Evolutionary conservation across 768 basidiomycete genomes (phyloP), one percentile per base, ranked within the genome.

Genomic region (Leccinum disarticulatum): DNA sequence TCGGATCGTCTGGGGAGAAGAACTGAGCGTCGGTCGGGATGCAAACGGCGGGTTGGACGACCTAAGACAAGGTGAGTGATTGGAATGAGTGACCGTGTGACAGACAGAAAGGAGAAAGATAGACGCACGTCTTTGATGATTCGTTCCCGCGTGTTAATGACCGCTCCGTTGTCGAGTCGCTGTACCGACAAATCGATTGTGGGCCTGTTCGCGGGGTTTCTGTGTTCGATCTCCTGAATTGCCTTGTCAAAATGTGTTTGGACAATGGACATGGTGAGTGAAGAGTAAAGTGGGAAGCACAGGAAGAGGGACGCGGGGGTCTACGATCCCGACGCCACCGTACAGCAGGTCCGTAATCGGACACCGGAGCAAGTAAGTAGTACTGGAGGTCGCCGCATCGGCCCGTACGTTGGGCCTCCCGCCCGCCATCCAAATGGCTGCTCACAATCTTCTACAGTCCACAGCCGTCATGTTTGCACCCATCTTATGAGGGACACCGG

Each of bases 1-100:
- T 76, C 19, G 78, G 79, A 66, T 87, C 87, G 49, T 78, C 74
- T 30, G 79, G 77, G 52, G 89, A 87, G 78, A 87, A 93, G 76
- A 94, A 87, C 62, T 93, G 84, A 15, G 81, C 83, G 61, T 92
- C 87, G 4, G 85, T 85, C 0, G 91, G 92, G 52, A 80, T 80
- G 61, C 77, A 70, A 57, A 81, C 75, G 2, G 83, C 86, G 14
- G 90, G 92, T 25, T 79, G 83, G 60, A 82, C 81, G n/a, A 93
- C 89, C 90, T 91, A 41, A 31, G 11, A 38, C 38, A 33, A 10
- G 56, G 46, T 17, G 19, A 19, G 0, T 57, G 36, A 66, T 41
- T 28, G 48, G 38, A 1, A n/a, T n/a, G 38, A 41, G n/a, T 41
- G 7, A 13, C 10, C 10, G 10, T n/a, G 17, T 30, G 58, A 62